Evolutionary conservation across 2,329 filamentous ascomycete genomes (phyloP).

Genomic region (Aspergillus unguis): DNA sequence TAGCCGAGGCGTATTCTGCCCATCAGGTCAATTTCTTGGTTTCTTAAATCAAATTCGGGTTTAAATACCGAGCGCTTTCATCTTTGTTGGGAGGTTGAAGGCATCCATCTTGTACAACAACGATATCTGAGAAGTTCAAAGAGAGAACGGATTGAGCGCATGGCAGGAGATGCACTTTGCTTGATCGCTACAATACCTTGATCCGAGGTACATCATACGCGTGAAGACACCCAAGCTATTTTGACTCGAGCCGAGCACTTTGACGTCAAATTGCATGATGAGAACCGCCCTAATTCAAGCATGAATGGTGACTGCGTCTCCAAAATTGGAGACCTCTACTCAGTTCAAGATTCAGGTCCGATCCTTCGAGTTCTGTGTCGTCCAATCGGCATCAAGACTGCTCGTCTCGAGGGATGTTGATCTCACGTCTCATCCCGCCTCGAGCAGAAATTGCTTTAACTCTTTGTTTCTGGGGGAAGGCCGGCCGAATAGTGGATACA

Average conservation of each 20-base stretch:
- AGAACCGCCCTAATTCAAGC: not conserved
- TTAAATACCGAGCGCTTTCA: slow-evolving; percentile 1
- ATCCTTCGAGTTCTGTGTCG: not conserved
- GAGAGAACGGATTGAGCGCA: no score
- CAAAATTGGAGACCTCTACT: not conserved
- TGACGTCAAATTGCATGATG: not conserved
- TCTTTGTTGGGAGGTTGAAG: not conserved
- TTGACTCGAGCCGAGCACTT: not conserved
- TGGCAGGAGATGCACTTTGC: no score
- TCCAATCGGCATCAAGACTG: not conserved
- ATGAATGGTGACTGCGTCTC: not conserved
- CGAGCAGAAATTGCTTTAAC: not conserved
- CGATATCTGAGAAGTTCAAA: not conserved
- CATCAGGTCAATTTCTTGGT: not conserved
- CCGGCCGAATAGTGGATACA: not conserved
- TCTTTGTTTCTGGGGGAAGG: not conserved
- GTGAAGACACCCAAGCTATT: not conserved
- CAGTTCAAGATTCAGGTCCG: not conserved
- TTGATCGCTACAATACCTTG: not conserved
- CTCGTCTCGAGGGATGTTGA: not conserved
- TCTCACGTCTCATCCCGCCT: not conserved
- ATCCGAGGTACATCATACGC: not conserved
- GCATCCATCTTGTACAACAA: not conserved
- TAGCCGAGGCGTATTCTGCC: not conserved
- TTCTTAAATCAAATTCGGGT: not conserved